Base-by-base conservation (phyloP, 1,139 yeast species). In the Suhomyces wounanorum region DNA sequence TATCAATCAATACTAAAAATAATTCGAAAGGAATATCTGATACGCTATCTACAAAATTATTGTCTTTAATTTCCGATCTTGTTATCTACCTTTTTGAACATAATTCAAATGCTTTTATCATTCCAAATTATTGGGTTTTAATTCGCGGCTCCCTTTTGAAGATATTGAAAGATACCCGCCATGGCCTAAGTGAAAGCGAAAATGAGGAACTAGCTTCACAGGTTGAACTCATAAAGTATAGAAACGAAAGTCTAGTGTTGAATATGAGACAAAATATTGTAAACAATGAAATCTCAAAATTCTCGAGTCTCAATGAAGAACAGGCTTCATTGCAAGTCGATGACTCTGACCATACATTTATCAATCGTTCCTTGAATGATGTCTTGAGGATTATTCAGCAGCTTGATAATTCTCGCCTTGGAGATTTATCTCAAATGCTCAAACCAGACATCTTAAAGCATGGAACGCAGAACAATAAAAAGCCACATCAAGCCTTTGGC, bases 241-340 rank as follows among this genome's bases (percentile, higher is more conserved):
- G 92, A 59, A 87, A 87, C 62, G 89, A 86, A 63, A 84, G 90
- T n/a, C 68, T 87, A 45, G 82, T 84, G 75, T 71, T 83, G 43
- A 83, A 82, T 58, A 66, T 70, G 62, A 56, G 60, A 23, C 60
- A 57, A 40, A 43, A n/a, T 13, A 14, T 16, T 7, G 11, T 36
- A 2, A 25, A 9, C 35, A 30, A 9, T 11, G 42, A 28, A 9
- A 37, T 43, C 8, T 23, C 49, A 6, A 47, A 47, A 42, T 26
- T 42, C 13, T 21, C 45, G 2, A 11, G 38, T 9, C 38, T 41
- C 13, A 18, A 43, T 17, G 40, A 37, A 6, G 18, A 40, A 8
- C 26, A 17, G 13, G 35, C 44, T 4, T 26, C 16, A 9, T 28
- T 48, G 25, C 36, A 41, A 8, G 25, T 14, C 5, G 52, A 50